Evolutionary conservation across 371 early-diverging fungal genomes (phyloP), one percentile per base, ranked within the genome.

Genomic region (Cokeromyces recurvatus): DNA sequence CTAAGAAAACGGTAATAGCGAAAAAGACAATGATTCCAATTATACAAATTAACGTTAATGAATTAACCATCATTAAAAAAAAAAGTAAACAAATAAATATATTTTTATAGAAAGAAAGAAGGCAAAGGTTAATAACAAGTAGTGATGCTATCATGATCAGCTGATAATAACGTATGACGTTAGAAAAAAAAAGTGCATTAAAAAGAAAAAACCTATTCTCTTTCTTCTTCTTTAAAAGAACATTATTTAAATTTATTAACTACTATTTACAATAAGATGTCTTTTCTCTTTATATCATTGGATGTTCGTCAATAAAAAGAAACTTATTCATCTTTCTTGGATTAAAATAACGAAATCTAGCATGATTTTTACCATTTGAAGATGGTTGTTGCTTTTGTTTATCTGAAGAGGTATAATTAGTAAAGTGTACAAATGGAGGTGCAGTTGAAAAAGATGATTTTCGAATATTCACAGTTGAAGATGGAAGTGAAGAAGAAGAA

Each of bases 241-340:
- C n/a, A n/a, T n/a, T n/a, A n/a, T n/a, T n/a, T n/a, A n/a, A n/a
- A n/a, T n/a, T n/a, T n/a, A n/a, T n/a, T n/a, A n/a, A n/a, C n/a
- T n/a, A n/a, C n/a, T n/a, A n/a, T n/a, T n/a, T n/a, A n/a, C n/a
- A n/a, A n/a, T n/a, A n/a, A n/a, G n/a, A n/a, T n/a, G n/a, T n/a
- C n/a, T n/a, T n/a, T n/a, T n/a, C n/a, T n/a, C n/a, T 31, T 44
- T 52, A 57, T 35, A 57, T 47, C 48, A 60, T 59, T n/a, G 66
- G 74, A 41, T 68, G 64, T 51, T 75, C 76, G 38, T 75, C 72
- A 50, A 75, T 75, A 46, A 75, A 75, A 17, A 75, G 41, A 42
- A 69, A 75, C 48, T 75, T 71, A 61, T 75, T 75, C 68, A 67
- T 67, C 42, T 71, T 75, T 22, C 70, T 58, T 34, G 76, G 76